Evolutionary conservation across 2,329 filamentous ascomycete species (phyloP), one percentile per base, ranked within the genome.

Genomic region (Phyllosticta ampelicida): DNA sequence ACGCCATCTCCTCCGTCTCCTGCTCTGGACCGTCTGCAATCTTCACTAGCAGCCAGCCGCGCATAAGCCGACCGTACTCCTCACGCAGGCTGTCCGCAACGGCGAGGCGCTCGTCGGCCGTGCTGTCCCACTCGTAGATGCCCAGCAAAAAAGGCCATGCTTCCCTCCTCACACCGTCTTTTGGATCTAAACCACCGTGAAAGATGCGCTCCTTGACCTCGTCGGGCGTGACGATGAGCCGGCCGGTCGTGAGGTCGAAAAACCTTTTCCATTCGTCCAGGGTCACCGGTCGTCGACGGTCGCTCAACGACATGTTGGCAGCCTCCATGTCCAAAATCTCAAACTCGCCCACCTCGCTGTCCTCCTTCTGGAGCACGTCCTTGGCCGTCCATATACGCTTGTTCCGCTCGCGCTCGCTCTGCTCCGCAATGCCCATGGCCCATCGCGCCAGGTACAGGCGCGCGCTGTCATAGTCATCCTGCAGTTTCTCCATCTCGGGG

Each of bases 391-490:
- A 99, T 67, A 96, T 91, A 52, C 91, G 80, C 71, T 91, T 87
- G 55, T 85, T 88, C 21, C 86, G 79, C 65, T 99, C 94, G 48
- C 85, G 80, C 68, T 99, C 94, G 66, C 91, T 92, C 75, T 99
- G 94, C 71, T 99, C 95, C 0, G 94, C 91, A 63, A 99, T 96
- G 8, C 90, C 90, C 94, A 99, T 97, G 2, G 94, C 94, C 94
- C 94, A 99, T 62, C 94, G 81, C 20, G 94, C 94, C 48, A 99
- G 79, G 68, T 99, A 99, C 60, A 99, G 80, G 63, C 94, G 83
- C 3, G 95, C 94, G 66, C 90, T 96, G 75, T 99, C 95, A 65
- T 96, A 99, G 69, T 99, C 95, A 61, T 97, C 91, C 68, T 96
- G 91, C 20, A 99, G 72, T 0, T 89, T 96, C 75, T 96, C 91